A percentile compares a stretch with the other conserved stretches of the same genome.
Evolutionary conservation across 495 filamentous ascomycete species (phyloP).

Genomic region (Aspergillus sclerotioniger): DNA sequence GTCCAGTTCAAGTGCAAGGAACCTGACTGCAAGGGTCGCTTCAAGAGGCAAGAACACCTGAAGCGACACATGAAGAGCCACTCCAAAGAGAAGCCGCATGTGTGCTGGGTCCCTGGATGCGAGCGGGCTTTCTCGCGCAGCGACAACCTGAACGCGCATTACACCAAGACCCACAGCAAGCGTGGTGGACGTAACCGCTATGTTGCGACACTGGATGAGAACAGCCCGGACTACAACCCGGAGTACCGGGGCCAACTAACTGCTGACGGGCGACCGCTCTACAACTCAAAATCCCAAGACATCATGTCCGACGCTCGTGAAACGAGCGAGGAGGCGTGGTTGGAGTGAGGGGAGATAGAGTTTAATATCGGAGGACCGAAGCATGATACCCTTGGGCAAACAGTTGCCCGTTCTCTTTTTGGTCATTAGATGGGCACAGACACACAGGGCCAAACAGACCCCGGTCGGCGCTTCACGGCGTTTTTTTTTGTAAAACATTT

Average conservation of each 20-base stretch:
- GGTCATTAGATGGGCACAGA: conserved; percentile 23
- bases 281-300: conserved; percentile 41
- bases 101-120: conserved; percentile 48
- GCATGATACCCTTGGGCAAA: conserved; percentile 26
- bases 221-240: conserved; percentile 43
- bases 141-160: conserved; percentile 50
- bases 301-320: conserved; percentile 35
- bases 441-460: conserved; percentile 20
- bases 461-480: conserved; percentile 32
- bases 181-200: conserved; percentile 48
- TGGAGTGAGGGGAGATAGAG: conserved; percentile 26
- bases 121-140: conserved; percentile 46
- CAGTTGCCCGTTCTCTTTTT: conserved; percentile 22
- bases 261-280: conserved; percentile 42
- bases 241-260: conserved; percentile 49
- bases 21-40: conserved; percentile 47
- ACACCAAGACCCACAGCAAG: conserved; percentile 51
- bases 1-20: conserved; percentile 51
- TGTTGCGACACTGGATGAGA: conserved; percentile 46
- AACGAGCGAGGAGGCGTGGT: conserved; percentile 36
- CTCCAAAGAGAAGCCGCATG: conserved; percentile 53
- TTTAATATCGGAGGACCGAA: conserved; percentile 19
- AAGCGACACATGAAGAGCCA: conserved; percentile 63
- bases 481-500: conserved; percentile 39
- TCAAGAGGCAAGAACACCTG: conserved; percentile 63